Conservation (phyloP, 345 rosid species). For the Salix caprea region DNA sequence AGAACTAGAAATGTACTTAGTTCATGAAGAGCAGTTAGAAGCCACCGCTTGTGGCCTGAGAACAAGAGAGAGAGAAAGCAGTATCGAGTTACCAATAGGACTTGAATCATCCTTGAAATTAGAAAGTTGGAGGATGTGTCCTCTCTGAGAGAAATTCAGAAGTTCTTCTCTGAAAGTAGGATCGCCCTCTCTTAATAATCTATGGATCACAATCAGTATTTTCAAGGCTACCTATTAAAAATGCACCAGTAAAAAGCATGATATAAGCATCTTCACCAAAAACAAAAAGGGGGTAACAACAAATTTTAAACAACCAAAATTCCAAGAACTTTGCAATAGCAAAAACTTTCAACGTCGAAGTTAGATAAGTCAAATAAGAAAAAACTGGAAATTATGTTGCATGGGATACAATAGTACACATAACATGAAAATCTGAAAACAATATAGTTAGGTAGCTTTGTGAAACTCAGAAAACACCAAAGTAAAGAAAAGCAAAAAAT, state of each 20-base stretch:
- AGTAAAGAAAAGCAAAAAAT: too few relatives aligned
- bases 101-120: conserved; percentile 98
- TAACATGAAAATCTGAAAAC: too few relatives aligned
- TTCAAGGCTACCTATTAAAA: conserved; percentile 79
- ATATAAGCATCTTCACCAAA: neutral
- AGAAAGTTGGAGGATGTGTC: conserved; percentile 80
- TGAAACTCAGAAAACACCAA: too few relatives aligned
- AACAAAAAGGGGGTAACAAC: neutral
- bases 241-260: neutral
- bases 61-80: neutral
- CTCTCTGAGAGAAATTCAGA: conserved; percentile 73
- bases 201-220: conserved; percentile 85
- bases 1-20: neutral
- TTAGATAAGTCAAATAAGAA: too few relatives aligned
- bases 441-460: too few relatives aligned
- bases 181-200: conserved; percentile 87
- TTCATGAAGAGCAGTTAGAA: neutral
- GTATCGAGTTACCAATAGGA: conserved; percentile 57
- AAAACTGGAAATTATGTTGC: too few relatives aligned
- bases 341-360: neutral
- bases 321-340: neutral
- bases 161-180: conserved; percentile 90
- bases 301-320: neutral
- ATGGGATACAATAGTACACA: too few relatives aligned
- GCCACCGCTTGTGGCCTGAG: neutral